These are phyloP conservation scores for Diutina sp. DNA, from an alignment of 1,139 yeast species.

Conservation along the genomic window DNA sequence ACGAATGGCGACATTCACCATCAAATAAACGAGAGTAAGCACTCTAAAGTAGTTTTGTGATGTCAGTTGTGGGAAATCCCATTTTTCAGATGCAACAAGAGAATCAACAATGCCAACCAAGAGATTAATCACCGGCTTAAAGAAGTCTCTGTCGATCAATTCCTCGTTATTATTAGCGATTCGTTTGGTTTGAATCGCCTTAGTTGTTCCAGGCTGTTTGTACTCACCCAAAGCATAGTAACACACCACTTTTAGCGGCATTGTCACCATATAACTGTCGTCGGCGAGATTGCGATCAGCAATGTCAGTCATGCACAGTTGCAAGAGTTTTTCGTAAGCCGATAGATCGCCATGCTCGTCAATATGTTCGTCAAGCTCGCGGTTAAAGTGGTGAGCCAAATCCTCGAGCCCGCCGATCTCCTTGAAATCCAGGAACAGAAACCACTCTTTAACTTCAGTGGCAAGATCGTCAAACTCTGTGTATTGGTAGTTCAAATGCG, in stretches of 20 bases:
- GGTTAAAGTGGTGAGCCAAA: not conserved
- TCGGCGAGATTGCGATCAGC: not conserved
- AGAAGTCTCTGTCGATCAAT: not conserved
- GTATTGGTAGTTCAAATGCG: slow-evolving; percentile 33
- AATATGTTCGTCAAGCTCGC: not conserved
- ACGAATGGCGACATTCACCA: slow-evolving; percentile 16
- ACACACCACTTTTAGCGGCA: not conserved
- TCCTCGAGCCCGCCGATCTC: slow-evolving; percentile 8
- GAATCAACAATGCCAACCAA: not conserved
- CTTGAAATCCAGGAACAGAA: slow-evolving; percentile 35
- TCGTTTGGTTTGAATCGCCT: not conserved
- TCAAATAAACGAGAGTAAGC: slow-evolving; percentile 43
- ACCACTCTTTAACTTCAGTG: slow-evolving; percentile 54
- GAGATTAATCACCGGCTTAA: not conserved
- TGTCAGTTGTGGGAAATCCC: not conserved
- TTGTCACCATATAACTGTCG: not conserved
- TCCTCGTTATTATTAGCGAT: not conserved
- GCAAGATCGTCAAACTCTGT: slow-evolving; percentile 26
- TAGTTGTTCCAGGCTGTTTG: not conserved
- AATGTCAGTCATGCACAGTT: not conserved
- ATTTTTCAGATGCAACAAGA: not conserved
- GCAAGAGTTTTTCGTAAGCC: not conserved
- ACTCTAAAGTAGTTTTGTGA: slow-evolving; percentile 16
- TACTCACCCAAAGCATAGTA: not conserved
- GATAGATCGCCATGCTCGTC: not conserved